A percentile compares a stretch with the other conserved stretches of the same genome.
These are phyloP conservation scores for Claviceps digitariae DNA, from an alignment of 2,329 filamentous ascomycete genomes.

Conservation along the genomic window DNA sequence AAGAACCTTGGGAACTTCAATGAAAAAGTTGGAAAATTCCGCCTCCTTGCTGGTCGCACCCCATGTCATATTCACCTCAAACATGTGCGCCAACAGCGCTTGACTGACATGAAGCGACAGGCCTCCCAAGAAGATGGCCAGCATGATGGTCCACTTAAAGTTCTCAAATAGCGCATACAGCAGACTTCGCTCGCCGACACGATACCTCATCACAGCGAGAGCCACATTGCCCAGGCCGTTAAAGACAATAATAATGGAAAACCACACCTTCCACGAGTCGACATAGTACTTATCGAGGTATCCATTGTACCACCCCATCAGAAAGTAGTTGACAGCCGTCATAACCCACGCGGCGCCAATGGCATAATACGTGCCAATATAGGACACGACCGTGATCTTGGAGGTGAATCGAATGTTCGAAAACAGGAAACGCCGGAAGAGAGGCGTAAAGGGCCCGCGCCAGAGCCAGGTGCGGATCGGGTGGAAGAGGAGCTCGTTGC, in stretches of 20 bases:
- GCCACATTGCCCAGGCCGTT: constrained; percentile 61
- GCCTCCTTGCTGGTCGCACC: constrained; percentile 74
- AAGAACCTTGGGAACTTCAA: constrained; percentile 66
- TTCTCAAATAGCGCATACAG: constrained; percentile 45
- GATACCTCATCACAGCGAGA: constrained; percentile 60
- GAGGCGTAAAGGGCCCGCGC: constrained; percentile 62
- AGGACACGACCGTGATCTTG: constrained; percentile 63
- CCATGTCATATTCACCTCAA: constrained; percentile 78
- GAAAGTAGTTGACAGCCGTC: constrained; percentile 61
- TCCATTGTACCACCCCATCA: constrained; percentile 63
- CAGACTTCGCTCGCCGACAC: constrained; percentile 49
- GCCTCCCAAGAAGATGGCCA: constrained; percentile 73
- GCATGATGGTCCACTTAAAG: constrained; percentile 60
- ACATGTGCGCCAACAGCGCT: constrained; percentile 69
- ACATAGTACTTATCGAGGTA: constrained; percentile 71
- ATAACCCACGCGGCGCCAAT: constrained; percentile 64
- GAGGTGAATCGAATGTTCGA: constrained; percentile 63
- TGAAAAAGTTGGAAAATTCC: constrained; percentile 72
- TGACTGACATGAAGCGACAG: constrained; percentile 70
- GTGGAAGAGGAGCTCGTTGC: constrained; percentile 71
- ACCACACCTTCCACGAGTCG: constrained; percentile 68
- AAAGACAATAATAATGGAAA: constrained; percentile 68
- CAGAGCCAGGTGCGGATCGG: constrained; percentile 60
- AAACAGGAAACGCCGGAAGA: constrained; percentile 61
- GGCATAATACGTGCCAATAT: constrained; percentile 70